Conservation (phyloP, 345 rosid species). For the Nephelium lappaceum region DNA sequence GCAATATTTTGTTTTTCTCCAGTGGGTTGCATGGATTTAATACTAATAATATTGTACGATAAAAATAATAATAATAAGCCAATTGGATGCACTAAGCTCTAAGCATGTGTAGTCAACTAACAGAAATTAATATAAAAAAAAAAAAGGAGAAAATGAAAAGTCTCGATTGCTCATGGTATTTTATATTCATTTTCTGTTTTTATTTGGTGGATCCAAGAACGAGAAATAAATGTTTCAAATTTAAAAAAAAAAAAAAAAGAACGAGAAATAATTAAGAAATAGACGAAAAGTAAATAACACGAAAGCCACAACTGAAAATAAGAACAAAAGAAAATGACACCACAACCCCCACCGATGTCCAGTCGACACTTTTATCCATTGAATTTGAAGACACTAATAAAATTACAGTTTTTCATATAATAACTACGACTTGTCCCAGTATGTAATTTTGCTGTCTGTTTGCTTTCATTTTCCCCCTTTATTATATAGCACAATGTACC, state of each 20-base stretch:
- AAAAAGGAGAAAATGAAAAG: background rate
- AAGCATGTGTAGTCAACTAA: background rate
- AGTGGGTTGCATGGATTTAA: background rate
- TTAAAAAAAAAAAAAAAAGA: no score
- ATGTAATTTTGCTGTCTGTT: conserved; percentile 16
- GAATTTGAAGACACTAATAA: background rate
- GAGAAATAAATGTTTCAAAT: no score
- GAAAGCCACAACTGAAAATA: conserved; percentile 7
- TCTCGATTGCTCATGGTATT: background rate
- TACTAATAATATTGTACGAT: background rate
- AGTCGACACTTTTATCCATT: conserved; percentile 14
- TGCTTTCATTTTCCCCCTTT: background rate
- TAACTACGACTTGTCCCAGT: background rate
- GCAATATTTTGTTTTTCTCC: background rate
- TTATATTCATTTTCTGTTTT: background rate
- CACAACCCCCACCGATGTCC: conserved; percentile 7
- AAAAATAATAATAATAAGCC: background rate
- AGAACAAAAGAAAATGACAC: conserved; percentile 17
- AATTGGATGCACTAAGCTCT: background rate
- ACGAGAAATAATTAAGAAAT: background rate
- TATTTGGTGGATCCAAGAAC: conserved; percentile 9
- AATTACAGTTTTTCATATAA: background rate
- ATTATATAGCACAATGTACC: conserved; percentile 9
- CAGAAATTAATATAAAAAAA: background rate
- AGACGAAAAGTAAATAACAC: background rate